These are phyloP conservation scores for Crepidotus sp. DNA, from an alignment of 1,284 basidiomycete genomes.

Conservation along the genomic window DNA sequence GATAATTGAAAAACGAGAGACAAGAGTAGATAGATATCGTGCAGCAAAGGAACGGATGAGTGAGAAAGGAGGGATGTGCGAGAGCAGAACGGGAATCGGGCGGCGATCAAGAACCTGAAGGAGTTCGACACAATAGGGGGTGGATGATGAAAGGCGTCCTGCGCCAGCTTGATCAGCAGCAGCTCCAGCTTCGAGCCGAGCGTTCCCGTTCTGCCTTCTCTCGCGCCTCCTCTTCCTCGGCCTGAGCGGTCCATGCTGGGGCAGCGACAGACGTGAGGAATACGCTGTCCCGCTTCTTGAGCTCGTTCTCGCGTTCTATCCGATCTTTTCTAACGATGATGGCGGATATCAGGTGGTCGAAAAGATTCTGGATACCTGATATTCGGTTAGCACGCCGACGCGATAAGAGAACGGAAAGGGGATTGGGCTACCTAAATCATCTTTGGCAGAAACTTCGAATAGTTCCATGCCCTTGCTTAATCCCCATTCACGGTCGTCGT, in stretches of 20 bases:
- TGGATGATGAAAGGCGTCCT: neutral
- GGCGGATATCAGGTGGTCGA: constrained; percentile 64
- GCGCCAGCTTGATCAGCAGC: constrained; percentile 34
- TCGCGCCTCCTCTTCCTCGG: constrained; percentile 69
- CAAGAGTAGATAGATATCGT: constrained; percentile 3
- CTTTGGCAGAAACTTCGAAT: constrained; percentile 81
- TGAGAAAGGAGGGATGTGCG: neutral
- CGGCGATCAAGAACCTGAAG: neutral
- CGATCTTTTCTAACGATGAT: constrained; percentile 69
- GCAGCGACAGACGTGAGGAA: constrained; percentile 53
- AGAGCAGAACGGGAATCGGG: neutral
- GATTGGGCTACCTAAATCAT: constrained; percentile 50
- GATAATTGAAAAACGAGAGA: constrained; percentile 1
- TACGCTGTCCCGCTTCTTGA: constrained; percentile 73
- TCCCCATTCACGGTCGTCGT: constrained; percentile 66
- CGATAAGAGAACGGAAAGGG: constrained; percentile 6
- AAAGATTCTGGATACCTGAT: constrained; percentile 67
- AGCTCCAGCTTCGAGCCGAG: constrained; percentile 50
- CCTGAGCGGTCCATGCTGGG: constrained; percentile 67
- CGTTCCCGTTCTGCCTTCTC: constrained; percentile 45
- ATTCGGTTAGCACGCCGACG: constrained; percentile 10
- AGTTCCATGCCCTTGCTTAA: constrained; percentile 73
- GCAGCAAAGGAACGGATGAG: constrained; percentile 1
- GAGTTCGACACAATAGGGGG: neutral
- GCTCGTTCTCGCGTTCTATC: constrained; percentile 71